Conservation (phyloP, 306 rosid genomes). For the Comarum palustre region DNA sequence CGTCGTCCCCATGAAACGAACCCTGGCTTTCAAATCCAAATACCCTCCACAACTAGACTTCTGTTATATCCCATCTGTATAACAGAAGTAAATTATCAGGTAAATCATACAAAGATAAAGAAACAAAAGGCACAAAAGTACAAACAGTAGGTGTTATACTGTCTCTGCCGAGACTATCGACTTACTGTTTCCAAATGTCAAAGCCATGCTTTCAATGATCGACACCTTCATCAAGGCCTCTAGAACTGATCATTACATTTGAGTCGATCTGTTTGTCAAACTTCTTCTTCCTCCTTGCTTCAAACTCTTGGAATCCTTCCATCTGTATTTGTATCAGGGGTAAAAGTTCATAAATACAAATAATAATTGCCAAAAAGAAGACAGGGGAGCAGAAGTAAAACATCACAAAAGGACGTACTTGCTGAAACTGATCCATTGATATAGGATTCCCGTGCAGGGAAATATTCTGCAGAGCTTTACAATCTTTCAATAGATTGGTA, state of each 20-base stretch:
- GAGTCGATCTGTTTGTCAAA: conserved; percentile 91
- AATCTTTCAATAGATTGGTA: conserved; percentile 65
- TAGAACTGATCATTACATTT: conserved; percentile 87
- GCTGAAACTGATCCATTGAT: conserved; percentile 90
- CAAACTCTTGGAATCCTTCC: conserved; percentile 95
- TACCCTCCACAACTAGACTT: not conserved
- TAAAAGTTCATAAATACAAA: conserved; percentile 22
- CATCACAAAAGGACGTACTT: conserved; percentile 36
- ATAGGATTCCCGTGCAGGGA: conserved; percentile 91
- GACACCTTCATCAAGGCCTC: conserved; percentile 92
- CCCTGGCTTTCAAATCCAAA: not conserved
- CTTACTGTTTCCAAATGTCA: conserved; percentile 18
- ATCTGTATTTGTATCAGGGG: conserved; percentile 38
- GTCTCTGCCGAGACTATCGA: too few species aligned
- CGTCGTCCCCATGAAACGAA: not conserved
- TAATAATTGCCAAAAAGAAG: not conserved
- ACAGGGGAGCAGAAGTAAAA: not conserved
- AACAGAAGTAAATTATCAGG: not conserved
- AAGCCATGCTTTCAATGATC: conserved; percentile 48
- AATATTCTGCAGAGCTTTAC: conserved; percentile 82
- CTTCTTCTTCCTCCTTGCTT: conserved; percentile 84
- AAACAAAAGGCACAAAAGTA: not conserved
- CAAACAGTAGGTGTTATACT: too few species aligned
- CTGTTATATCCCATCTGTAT: not conserved
- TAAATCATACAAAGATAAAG: not conserved